A percentile compares a stretch with the other conserved stretches of the same genome.
Conservation (phyloP, 352 stramenopile genomes). For the Globisporangium camurandrum region DNA sequence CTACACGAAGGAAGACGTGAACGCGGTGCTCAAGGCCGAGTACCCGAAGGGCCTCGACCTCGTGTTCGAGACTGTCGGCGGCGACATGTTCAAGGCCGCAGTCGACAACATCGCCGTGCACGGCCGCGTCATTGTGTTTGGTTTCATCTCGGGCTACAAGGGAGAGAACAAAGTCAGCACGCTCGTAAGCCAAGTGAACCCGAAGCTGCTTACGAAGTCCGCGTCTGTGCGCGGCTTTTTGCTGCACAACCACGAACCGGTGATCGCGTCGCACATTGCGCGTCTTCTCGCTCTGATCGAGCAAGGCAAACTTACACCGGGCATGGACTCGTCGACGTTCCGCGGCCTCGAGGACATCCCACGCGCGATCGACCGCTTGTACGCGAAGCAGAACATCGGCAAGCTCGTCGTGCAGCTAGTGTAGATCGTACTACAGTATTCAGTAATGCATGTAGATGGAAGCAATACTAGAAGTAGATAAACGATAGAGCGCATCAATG, state of each 20-base stretch:
- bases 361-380: conserved; percentile 43
- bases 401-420: conserved; percentile 84
- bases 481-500: too few relatives aligned
- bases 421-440: too few relatives aligned
- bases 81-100: conserved; percentile 38
- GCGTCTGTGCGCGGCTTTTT: conserved; percentile 37
- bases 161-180: conserved; percentile 21
- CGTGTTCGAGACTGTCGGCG: conserved; percentile 62
- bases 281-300: conserved; percentile 27
- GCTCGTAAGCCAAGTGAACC: conserved; percentile 10
- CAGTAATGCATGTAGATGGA: too few relatives aligned
- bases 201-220: conserved; percentile 19
- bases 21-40: conserved; percentile 54
- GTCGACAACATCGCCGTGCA: conserved; percentile 52
- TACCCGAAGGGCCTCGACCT: conserved; percentile 60
- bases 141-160: conserved; percentile 42
- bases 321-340: conserved; percentile 32
- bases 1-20: conserved; percentile 71
- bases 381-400: conserved; percentile 63
- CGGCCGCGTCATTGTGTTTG: conserved; percentile 55
- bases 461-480: too few relatives aligned
- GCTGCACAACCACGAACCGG: conserved; percentile 35
- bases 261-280: too few relatives aligned
- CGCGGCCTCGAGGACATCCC: conserved; percentile 40
- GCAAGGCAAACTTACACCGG: conserved; percentile 23